Evolutionary conservation across 192 early-diverging fungal species (phyloP).

Genomic region (Thamnidium elegans): DNA sequence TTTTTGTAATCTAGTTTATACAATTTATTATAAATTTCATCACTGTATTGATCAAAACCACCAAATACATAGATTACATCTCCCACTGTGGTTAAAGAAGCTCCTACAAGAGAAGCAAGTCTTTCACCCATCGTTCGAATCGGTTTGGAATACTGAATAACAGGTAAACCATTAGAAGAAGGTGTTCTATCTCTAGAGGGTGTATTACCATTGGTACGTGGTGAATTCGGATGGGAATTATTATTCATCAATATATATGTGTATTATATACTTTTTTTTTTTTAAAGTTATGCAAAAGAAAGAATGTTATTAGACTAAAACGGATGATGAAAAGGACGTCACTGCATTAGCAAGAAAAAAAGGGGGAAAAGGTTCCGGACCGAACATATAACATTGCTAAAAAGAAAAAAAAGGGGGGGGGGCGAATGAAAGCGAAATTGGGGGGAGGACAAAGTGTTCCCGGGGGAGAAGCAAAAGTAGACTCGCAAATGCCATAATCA

Average conservation of each 20-base stretch:
- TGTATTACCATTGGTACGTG: not conserved
- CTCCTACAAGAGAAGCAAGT: constrained; percentile 39
- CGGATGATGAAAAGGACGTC: no score
- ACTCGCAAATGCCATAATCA: not conserved
- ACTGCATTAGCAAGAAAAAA: not conserved
- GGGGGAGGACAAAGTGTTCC: not conserved
- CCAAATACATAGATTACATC: constrained; percentile 53
- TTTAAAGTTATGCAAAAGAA: not conserved
- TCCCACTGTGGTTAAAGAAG: constrained; percentile 40
- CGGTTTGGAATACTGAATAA: constrained; percentile 1
- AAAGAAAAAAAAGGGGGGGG: not conserved
- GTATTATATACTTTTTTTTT: not conserved
- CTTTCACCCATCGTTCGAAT: constrained; percentile 23
- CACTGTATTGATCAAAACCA: constrained; percentile 64
- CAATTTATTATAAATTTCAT: constrained; percentile 65
- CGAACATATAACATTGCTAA: not conserved
- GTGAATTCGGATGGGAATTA: not conserved
- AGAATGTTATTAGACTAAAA: not conserved
- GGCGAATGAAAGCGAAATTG: not conserved
- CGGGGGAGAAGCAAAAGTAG: not conserved
- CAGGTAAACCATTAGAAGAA: not conserved
- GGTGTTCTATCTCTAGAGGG: not conserved
- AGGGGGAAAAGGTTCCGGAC: not conserved
- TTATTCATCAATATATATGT: not conserved
- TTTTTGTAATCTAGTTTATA: constrained; percentile 47